Conservation (phyloP, 2,329 filamentous ascomycete species). For the Alternaria gaisen region DNA sequence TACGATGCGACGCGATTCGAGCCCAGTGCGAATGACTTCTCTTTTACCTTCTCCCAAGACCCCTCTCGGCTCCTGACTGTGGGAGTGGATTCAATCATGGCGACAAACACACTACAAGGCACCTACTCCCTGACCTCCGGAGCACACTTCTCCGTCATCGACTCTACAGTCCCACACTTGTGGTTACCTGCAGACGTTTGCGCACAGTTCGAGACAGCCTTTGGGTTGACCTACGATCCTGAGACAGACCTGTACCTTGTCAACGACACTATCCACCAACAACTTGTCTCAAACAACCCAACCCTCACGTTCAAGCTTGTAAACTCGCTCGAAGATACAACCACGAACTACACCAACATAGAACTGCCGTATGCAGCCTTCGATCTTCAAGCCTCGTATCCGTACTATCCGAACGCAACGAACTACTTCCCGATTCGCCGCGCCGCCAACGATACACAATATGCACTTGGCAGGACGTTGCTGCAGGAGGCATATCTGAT, state of each 20-base stretch:
- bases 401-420: conserved; percentile 68
- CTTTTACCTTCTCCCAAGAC: conserved; percentile 45
- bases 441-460: conserved; percentile 62
- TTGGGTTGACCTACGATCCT: conserved; percentile 52
- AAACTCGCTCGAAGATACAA: conserved; percentile 41
- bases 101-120: conserved; percentile 43
- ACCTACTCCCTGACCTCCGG: conserved; percentile 45
- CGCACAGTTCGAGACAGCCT: conserved; percentile 50
- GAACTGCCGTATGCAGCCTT: conserved; percentile 59
- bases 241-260: conserved; percentile 51
- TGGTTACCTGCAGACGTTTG: conserved; percentile 54
- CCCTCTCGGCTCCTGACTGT: conserved; percentile 45
- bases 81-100: conserved; percentile 45
- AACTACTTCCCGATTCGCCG: conserved; percentile 73
- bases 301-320: conserved; percentile 51
- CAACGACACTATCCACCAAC: conserved; percentile 49
- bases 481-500: conserved; percentile 70
- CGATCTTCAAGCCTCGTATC: conserved; percentile 59
- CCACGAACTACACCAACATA: conserved; percentile 53
- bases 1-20: conserved; percentile 53
- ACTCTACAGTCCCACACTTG: conserved; percentile 53
- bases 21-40: conserved; percentile 38
- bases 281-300: conserved; percentile 43
- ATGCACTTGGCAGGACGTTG: conserved; percentile 72
- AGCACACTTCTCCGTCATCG: conserved; percentile 49